phyloP scores from a whole-genome alignment of 1,284 basidiomycete species.

The Pisolithus thermaeus region DNA sequence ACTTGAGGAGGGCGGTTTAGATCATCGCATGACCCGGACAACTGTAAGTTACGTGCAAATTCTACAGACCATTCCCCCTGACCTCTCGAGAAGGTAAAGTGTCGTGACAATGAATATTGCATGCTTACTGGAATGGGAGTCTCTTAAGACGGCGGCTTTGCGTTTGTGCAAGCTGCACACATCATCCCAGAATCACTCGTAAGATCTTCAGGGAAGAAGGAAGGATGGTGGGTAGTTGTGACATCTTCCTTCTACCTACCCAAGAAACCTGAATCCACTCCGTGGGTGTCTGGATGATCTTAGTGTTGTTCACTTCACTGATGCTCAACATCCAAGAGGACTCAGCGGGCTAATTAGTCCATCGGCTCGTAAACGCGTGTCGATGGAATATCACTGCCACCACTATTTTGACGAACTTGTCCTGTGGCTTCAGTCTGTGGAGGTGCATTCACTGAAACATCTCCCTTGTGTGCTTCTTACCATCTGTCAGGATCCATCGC shows the following conservation, averaged over 20 bases:
- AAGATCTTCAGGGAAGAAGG: not conserved
- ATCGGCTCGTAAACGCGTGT: not conserved
- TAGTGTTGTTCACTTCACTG: not conserved
- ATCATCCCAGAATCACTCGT: not conserved
- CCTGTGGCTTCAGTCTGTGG: not conserved
- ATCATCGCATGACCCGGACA: not conserved
- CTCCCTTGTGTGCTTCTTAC: not conserved
- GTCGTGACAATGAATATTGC: not conserved
- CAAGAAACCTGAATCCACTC: not conserved
- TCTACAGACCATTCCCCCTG: not conserved
- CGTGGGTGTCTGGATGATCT: not conserved
- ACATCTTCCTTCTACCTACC: not conserved
- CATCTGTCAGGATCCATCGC: not conserved
- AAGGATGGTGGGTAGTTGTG: not conserved
- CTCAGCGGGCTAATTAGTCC: not conserved
- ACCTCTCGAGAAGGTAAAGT: not conserved
- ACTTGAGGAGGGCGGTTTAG: not conserved
- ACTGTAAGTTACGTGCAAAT: not conserved
- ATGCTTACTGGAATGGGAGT: too few relatives aligned
- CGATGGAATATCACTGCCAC: not conserved
- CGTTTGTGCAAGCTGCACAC: not conserved
- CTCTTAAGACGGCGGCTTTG: not conserved
- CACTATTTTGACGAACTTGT: not conserved
- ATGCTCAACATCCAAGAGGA: not conserved
- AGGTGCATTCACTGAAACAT: not conserved